A percentile compares a stretch with the other conserved stretches of the same genome.
These are phyloP conservation scores for Nannochloropsis granulata DNA, from an alignment of 108 stramenopile species.

Conservation along the genomic window DNA sequence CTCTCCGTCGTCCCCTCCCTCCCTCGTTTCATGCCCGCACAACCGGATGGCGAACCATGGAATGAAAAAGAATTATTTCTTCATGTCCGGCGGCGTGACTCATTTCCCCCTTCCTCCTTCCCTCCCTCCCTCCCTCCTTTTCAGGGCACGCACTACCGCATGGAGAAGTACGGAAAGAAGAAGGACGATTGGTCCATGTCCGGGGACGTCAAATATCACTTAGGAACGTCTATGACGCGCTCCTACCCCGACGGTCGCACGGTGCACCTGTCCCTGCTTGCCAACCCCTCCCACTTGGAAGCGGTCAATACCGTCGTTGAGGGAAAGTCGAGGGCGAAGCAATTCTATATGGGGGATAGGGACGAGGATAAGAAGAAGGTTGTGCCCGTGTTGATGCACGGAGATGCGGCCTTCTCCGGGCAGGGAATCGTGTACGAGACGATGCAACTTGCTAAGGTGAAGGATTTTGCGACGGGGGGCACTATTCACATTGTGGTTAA, in stretches of 20 bases:
- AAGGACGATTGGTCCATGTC: conserved; percentile 61
- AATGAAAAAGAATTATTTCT: neutral
- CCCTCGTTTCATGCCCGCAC: conserved; percentile 46
- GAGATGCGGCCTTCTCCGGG: conserved; percentile 97
- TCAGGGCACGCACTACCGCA: conserved; percentile 71
- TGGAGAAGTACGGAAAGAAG: conserved; percentile 53
- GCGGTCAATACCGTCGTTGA: conserved; percentile 90
- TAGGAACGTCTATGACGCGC: conserved; percentile 94
- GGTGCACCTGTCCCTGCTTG: conserved; percentile 84
- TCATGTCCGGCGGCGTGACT: neutral
- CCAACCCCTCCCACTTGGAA: conserved; percentile 97
- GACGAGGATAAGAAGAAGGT: conserved; percentile 56
- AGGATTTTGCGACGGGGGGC: conserved; percentile 87
- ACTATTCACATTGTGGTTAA: conserved; percentile 98
- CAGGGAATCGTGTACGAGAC: conserved; percentile 94
- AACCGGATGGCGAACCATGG: too few species aligned
- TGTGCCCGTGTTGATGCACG: conserved; percentile 94
- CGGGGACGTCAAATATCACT: conserved; percentile 99
- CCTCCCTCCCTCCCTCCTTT: neutral
- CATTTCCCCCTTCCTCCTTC: neutral
- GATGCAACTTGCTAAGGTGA: conserved; percentile 72
- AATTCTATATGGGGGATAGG: conserved; percentile 82
- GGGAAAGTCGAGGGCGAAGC: conserved; percentile 94
- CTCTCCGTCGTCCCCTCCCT: neutral
- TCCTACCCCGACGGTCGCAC: conserved; percentile 88